Evolutionary conservation across 768 basidiomycete genomes (phyloP), one percentile per base, ranked within the genome.

Genomic region (Glaciozyma martinii): DNA sequence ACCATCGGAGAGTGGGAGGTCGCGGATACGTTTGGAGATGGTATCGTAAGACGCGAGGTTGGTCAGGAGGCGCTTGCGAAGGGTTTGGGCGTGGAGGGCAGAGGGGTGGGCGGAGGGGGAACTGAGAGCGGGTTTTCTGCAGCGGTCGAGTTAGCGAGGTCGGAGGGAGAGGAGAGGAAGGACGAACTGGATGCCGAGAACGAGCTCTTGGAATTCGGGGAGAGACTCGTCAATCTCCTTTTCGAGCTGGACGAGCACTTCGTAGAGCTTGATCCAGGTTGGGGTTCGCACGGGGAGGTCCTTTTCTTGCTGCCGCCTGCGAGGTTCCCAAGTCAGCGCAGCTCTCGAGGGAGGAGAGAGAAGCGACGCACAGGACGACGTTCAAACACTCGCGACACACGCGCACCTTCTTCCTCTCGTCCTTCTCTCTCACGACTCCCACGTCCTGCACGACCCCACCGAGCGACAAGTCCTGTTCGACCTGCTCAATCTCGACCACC

Each of bases 1-100:
- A 16, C 49, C 57, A 1, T 49, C 44, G 12, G 59, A 40, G 18
- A 61, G 59, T 3, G 61, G 54, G 27, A 94, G 78, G 63, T 79
- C 80, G 60, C 85, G 84, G 72, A 99, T 89, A 40, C 86, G 85
- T 74, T 93, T 95, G 1, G 91, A 82, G 19, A 97, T 77, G 49
- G 83, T 83, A 72, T 99, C 95, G 75, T 97, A 97, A 58, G 89
- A 86, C 8, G 86, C 82, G 74, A 97, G 91, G 0, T 86, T 84
- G 52, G 90, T 86, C 16, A 98, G 77, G 33, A 99, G 81, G 6
- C 85, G 84, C 74, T 92, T 93, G 65, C 92, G 84, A 0, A 85
- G 81, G 3, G 80, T 78, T 15, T 82, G 80, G 9, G 86, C 88
- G 75, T 88, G 86, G 29, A 66, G 44, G 33, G 73, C 68, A 10